Base-by-base conservation (phyloP, 192 early-diverging fungal species). In the Chytriomyces sp. region DNA sequence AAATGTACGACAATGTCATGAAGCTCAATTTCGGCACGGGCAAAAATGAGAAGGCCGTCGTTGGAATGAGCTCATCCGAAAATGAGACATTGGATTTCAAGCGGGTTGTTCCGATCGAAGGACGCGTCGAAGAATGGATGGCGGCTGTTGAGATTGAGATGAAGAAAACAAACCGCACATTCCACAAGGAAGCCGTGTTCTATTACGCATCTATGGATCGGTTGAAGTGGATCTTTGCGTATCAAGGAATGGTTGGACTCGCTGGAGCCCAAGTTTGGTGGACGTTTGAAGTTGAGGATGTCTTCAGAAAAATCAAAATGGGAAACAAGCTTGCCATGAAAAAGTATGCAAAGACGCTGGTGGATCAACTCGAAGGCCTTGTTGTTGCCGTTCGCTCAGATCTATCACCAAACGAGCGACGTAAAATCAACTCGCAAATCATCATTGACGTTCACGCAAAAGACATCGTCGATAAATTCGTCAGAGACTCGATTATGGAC, bases 261-360 rank as follows among this genome's bases (percentile, higher is more conserved):
- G 86, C 86, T 48, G 86, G 89, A 5, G 82, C 85, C n/a, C 89
- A 90, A 67, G 89, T 90, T 5, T 90, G 89, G 89, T 90, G 89
- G 89, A 90, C 89, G 28, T 90, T 89, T 87, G 89, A 90, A 65
- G 89, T 89, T 0, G 88, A 89, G 48, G 88, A 89, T 69, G 88
- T 87, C 1, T 89, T 89, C 67, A 65, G 75, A 9, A 89, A 89
- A 64, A 89, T 89, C 79, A 85, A 85, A 61, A 48, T 63, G n/a
- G 87, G 87, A 46, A 86, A 86, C 78, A 89, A 89, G 76, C 75
- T 89, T 6, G 87, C 87, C 0, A 89, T 89, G 87, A 89, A 89
- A 65, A 77, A 78, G 57, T 89, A 89, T 63, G 81, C 82, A 61
- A 89, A 89, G 60, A 80, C 80, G 11, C 73, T 89, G 0, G 85